Evolutionary conservation across 768 basidiomycete species (phyloP), one percentile per base, ranked within the genome.

Genomic region (Naganishia friedmannii): DNA sequence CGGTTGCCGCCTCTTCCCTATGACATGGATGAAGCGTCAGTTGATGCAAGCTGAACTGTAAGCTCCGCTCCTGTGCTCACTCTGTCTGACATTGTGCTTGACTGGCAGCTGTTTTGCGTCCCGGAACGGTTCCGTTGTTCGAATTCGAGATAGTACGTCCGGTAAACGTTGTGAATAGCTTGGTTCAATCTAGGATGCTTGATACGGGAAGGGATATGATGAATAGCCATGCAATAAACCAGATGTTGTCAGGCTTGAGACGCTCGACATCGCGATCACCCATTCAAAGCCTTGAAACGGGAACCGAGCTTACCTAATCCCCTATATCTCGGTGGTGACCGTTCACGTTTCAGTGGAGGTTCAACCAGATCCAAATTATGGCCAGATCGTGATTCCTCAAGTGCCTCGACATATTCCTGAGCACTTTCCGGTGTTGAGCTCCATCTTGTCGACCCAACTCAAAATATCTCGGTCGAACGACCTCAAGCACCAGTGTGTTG

Each of bases 1-100:
- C 60, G 60, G 60, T 45, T 63, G 26, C 39, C 60, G 15, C 60
- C 60, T 63, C 60, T 42, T 26, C 60, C 60, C 60, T 63, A 34
- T 37, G 6, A 13, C 34, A 13, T 8, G 15, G n/a, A 0, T 39
- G 9, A 34, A 26, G 42, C 2, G 29, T 42, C 9, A 63, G 39
- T 12, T 8, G 10, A 60, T n/a, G 37, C 8, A 63, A 37, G 34
- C 23, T 6, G 21, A 12, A n/a, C 34, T 12, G 42, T 15, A 26
- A 26, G 32, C 57, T 10, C 12, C n/a, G 10, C 9, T 45, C 21
- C 1, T 29, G 3, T 17, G 17, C 60, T 42, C 23, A 63, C 60
- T 63, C 60, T 31, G 34, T 63, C 60, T 26, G 60, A 63, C 60
- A 63, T 63, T 19, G 3, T 56, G 29, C 29, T 31, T 34, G 29